These are phyloP conservation scores for Serendipita sp. DNA, from an alignment of 768 basidiomycete species.

Conservation along the genomic window DNA sequence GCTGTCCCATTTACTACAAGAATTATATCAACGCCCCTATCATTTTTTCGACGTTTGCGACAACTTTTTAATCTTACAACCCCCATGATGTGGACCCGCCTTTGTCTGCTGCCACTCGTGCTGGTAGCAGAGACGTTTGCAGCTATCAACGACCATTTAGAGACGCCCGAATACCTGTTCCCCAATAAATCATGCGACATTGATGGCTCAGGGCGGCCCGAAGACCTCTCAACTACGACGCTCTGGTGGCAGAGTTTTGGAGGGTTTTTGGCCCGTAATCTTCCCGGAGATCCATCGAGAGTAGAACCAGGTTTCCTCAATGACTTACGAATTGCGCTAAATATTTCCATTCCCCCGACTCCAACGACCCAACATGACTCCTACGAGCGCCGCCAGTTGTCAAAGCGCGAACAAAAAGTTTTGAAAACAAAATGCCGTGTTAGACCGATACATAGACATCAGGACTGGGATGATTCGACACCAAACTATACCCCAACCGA, in stretches of 20 bases:
- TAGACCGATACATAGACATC: not conserved
- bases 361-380: not conserved
- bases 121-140: not conserved
- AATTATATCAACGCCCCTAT: not conserved
- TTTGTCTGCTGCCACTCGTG: not conserved
- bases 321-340: not conserved
- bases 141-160: not conserved
- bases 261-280: not conserved
- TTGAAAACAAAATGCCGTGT: slow-evolving; percentile 3
- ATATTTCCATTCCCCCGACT: not conserved
- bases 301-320: not conserved
- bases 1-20: not conserved
- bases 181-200: not conserved
- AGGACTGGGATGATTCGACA: not conserved
- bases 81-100: not conserved
- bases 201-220: not conserved
- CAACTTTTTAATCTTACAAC: not conserved
- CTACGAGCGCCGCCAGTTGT: not conserved
- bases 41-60: not conserved
- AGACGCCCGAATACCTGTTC: not conserved
- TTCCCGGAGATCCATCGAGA: not conserved
- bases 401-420: not conserved
- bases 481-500: slow-evolving; percentile 5
- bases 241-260: not conserved
- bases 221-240: not conserved